phyloP scores from a whole-genome alignment of 345 rosid species.

The Pistacia vera region DNA sequence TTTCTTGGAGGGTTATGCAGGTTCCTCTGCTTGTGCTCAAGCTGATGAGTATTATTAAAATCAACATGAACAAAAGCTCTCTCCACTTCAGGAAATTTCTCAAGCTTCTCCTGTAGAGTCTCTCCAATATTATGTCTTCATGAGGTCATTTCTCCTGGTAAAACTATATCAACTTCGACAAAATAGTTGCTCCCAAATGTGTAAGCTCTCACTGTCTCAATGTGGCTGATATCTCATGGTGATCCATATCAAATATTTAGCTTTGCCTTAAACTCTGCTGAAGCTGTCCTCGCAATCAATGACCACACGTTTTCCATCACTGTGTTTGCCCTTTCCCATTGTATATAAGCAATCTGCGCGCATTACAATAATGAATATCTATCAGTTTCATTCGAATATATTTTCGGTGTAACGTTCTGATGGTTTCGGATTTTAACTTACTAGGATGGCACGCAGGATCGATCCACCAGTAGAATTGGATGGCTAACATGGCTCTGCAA shows the following conservation, averaged over 20 bases:
- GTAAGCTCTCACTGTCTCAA: constrained; percentile 53
- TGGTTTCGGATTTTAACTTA: constrained; percentile 29
- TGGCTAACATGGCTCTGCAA: constrained; percentile 46
- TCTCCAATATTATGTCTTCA: constrained; percentile 47
- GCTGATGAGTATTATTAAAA: constrained; percentile 35
- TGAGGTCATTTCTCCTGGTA: constrained; percentile 41
- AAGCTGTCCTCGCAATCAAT: constrained; percentile 49
- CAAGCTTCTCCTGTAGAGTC: constrained; percentile 50
- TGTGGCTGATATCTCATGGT: constrained; percentile 43
- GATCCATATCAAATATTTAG: constrained; percentile 54
- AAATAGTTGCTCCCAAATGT: constrained; percentile 42
- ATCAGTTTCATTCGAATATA: no score
- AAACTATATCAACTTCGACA: constrained; percentile 50
- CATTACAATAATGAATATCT: neutral
- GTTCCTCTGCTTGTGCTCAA: constrained; percentile 35
- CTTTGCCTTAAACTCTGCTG: constrained; percentile 50
- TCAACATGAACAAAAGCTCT: constrained; percentile 55
- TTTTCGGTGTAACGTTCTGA: no score
- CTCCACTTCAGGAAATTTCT: constrained; percentile 45
- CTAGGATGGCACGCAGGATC: constrained; percentile 57
- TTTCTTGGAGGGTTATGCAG: neutral
- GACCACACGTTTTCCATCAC: constrained; percentile 58
- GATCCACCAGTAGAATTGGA: constrained; percentile 55
- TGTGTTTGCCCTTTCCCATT: constrained; percentile 46
- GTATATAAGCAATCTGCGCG: constrained; percentile 53